phyloP scores from a whole-genome alignment of 23 red algal species.

The Gracilaria domingensis region DNA sequence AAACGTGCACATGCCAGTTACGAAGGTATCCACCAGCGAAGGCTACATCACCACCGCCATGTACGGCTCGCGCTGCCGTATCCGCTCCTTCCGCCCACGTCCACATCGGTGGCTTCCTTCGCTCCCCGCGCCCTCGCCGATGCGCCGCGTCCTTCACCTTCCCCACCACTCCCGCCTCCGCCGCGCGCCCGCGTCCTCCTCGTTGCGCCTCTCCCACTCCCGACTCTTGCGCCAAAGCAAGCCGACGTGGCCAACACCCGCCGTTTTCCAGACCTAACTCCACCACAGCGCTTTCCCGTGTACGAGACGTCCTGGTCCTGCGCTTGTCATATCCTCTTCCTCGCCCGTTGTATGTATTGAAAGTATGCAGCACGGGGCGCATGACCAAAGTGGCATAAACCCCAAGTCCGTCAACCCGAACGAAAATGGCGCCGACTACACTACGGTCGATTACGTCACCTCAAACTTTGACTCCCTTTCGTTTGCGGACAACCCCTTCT shows the following conservation, averaged over 20 bases:
- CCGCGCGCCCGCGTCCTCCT: not conserved
- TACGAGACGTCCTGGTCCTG: not conserved
- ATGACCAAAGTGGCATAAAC: slow-evolving; percentile 43
- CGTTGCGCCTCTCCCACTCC: not conserved
- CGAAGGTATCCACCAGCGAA: no score
- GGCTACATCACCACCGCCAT: not conserved
- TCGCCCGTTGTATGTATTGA: slow-evolving; percentile 3
- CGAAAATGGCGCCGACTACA: not conserved
- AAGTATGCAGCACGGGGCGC: slow-evolving; percentile 21
- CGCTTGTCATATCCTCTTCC: slow-evolving; percentile 4
- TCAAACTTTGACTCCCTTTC: slow-evolving; percentile 1
- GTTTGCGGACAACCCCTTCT: slow-evolving; percentile 6
- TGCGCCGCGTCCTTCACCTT: not conserved
- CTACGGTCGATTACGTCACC: slow-evolving; percentile 13
- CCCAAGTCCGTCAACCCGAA: not conserved
- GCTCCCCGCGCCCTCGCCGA: not conserved
- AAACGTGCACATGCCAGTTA: not conserved
- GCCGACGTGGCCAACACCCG: not conserved
- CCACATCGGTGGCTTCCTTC: not conserved
- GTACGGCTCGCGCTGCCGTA: not conserved
- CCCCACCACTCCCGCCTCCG: not conserved
- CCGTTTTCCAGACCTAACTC: not conserved
- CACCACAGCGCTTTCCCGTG: not conserved
- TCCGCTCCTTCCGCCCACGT: not conserved
- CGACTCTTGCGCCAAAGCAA: not conserved